These are phyloP conservation scores for Balakata baccata DNA, from an alignment of 345 rosid species.

Conservation along the genomic window DNA sequence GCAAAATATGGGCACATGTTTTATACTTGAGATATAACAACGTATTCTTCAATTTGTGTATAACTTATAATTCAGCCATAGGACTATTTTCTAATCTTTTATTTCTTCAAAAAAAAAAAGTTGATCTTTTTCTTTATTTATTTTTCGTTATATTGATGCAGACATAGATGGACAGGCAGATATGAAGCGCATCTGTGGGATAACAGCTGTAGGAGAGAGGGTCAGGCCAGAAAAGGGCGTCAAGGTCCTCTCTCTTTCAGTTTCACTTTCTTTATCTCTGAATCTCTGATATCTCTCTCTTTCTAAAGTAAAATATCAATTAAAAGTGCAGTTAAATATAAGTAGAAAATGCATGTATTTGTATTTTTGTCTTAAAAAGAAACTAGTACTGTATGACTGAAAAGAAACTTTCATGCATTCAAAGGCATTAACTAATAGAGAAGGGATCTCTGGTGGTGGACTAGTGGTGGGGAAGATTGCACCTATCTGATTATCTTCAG, in stretches of 20 bases:
- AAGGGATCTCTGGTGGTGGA: neutral
- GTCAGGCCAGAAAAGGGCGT: slow-evolving; percentile 98
- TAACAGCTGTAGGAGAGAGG: slow-evolving; percentile 98
- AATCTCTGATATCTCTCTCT: neutral
- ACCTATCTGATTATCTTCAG: neutral
- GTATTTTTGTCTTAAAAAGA: neutral
- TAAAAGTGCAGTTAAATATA: neutral
- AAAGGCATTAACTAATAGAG: slow-evolving; percentile 5
- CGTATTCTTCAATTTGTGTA: no score
- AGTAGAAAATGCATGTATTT: neutral
- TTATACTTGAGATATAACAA: no score
- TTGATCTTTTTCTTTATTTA: neutral
- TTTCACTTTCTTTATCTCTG: no score
- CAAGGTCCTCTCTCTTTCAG: slow-evolving; percentile 60
- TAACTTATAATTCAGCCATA: neutral
- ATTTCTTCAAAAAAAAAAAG: no score
- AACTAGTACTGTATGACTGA: slow-evolving; percentile 21
- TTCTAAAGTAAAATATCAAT: neutral
- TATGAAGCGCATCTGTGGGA: slow-evolving; percentile 99
- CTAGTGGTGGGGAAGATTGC: neutral
- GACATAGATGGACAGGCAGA: slow-evolving; percentile 99
- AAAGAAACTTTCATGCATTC: slow-evolving; percentile 41
- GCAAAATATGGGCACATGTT: no score
- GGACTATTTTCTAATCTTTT: neutral
- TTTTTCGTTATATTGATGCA: slow-evolving; percentile 19